Conservation (phyloP, 2,329 filamentous ascomycete genomes). For the Ascochyta rabiei region DNA sequence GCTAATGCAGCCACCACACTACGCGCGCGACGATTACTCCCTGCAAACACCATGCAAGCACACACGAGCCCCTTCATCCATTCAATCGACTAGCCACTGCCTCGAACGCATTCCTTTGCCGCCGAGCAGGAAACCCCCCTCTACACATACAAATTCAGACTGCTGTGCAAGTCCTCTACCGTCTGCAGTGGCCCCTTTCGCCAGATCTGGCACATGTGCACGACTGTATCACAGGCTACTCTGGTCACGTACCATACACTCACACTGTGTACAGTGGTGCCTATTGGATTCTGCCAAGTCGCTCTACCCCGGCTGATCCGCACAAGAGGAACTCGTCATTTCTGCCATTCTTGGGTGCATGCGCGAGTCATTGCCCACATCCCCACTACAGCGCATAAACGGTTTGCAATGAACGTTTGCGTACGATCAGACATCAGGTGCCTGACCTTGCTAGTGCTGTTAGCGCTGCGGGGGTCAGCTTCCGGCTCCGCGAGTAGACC, state of each 20-base stretch:
- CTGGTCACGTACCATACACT: background rate
- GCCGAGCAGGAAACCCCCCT: background rate
- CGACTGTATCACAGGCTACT: background rate
- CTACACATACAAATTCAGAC: background rate
- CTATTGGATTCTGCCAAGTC: background rate
- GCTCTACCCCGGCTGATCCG: background rate
- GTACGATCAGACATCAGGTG: slow-evolving; percentile 5
- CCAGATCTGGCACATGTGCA: background rate
- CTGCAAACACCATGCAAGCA: slow-evolving; percentile 5
- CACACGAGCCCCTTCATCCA: slow-evolving; percentile 12
- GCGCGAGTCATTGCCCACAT: background rate
- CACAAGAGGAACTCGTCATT: background rate
- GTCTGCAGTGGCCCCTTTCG: background rate
- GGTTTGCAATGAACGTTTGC: background rate
- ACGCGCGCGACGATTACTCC: slow-evolving; percentile 9
- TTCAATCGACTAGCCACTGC: background rate
- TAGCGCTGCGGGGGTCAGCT: slow-evolving; percentile 4
- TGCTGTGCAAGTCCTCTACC: background rate
- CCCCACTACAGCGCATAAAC: background rate
- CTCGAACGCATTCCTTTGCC: background rate
- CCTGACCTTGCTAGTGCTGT: slow-evolving; percentile 9
- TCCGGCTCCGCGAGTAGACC: slow-evolving; percentile 9
- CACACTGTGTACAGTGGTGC: slow-evolving; percentile 1
- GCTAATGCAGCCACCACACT: slow-evolving; percentile 16
- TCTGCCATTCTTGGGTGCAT: background rate